Evolutionary conservation across 306 rosid genomes (phyloP).

Genomic region (Medicago truncatula): DNA sequence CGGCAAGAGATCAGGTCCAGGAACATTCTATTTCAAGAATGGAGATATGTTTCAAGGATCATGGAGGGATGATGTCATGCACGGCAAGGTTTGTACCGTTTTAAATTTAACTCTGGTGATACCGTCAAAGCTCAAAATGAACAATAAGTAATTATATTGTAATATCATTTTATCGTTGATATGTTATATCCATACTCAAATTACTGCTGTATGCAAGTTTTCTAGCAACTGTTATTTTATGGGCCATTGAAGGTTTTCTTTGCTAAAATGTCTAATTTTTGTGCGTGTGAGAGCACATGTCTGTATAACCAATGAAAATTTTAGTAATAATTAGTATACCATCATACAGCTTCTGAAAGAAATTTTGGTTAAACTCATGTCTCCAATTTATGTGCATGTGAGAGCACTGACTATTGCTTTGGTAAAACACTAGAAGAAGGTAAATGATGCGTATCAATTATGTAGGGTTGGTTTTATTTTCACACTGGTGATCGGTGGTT

Average conservation of each 20-base stretch:
- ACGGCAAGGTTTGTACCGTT: constrained; percentile 80
- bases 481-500: constrained; percentile 93
- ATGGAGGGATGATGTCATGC: constrained; percentile 97
- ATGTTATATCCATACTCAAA: not conserved
- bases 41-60: constrained; percentile 98
- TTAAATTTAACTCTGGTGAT: constrained; percentile 30
- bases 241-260: not conserved
- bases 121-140: constrained; percentile 8
- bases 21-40: constrained; percentile 84
- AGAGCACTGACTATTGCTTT: constrained; percentile 19
- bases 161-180: constrained; percentile 10
- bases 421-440: constrained; percentile 14
- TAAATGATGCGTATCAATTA: constrained; percentile 40
- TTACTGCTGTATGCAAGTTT: not conserved
- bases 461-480: constrained; percentile 94
- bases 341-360: constrained; percentile 7
- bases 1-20: constrained; percentile 91
- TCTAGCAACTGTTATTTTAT: not conserved
- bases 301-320: not conserved
- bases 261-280: not conserved
- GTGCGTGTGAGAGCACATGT: not conserved
- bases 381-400: not conserved
- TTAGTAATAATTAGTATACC: not conserved
- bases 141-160: not conserved
- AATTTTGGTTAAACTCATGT: constrained; percentile 9